Percentiles rank a stretch among this genome's conserved stretches.
phyloP scores from a whole-genome alignment of 805 yeast species.

The Zygotorulaspora chibaensis region DNA sequence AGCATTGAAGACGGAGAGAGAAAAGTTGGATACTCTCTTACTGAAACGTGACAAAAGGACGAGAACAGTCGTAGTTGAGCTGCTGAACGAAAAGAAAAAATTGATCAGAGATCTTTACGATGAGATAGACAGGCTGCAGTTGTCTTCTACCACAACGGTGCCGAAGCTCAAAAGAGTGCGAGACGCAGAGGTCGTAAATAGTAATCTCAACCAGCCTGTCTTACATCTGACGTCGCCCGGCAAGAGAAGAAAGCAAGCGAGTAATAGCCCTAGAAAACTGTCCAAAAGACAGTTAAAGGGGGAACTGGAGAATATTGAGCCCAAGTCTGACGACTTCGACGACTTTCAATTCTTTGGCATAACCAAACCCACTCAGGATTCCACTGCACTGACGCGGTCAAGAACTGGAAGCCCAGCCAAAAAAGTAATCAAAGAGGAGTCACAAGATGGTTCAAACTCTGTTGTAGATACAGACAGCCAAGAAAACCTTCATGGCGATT shows the following conservation, averaged over 20 bases:
- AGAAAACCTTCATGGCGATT: background rate
- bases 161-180: constrained; percentile 2
- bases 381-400: background rate
- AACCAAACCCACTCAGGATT: constrained; percentile 4
- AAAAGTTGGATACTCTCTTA: constrained; percentile 14
- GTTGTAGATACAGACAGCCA: constrained; percentile 3
- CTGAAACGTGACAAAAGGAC: constrained; percentile 24
- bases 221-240: constrained; percentile 26
- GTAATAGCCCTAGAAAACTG: background rate
- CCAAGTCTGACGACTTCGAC: constrained; percentile 13
- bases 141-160: background rate
- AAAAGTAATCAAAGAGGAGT: constrained; percentile 3
- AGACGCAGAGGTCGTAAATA: constrained; percentile 21
- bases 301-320: background rate
- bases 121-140: constrained; percentile 7
- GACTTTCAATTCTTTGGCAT: constrained; percentile 26
- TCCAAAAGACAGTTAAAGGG: constrained; percentile 1
- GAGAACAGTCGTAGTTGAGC: constrained; percentile 17
- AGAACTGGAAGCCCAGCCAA: constrained; percentile 1
- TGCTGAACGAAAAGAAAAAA: constrained; percentile 29
- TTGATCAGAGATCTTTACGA: constrained; percentile 19
- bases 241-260: constrained; percentile 12
- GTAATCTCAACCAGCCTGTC: constrained; percentile 17
- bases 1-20: constrained; percentile 10
- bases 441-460: background rate